A percentile compares a stretch with the other conserved stretches of the same genome.
These are phyloP conservation scores for Debaryomyces udenii DNA, from an alignment of 1,139 yeast genomes.

Conservation along the genomic window DNA sequence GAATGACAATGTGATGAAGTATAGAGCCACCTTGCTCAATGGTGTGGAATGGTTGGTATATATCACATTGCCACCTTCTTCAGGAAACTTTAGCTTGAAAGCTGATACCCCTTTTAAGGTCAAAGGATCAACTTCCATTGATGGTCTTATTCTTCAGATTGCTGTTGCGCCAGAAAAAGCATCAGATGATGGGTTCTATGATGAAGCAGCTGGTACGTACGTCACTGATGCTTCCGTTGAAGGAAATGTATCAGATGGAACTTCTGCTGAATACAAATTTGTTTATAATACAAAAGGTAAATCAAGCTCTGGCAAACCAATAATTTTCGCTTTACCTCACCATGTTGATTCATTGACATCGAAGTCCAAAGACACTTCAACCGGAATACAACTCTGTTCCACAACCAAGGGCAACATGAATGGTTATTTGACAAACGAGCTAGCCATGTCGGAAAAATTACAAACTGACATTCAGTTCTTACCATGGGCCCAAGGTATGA, in stretches of 20 bases:
- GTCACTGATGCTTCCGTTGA: slow-evolving; percentile 36
- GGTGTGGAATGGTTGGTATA: slow-evolving; percentile 60
- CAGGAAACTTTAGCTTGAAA: slow-evolving; percentile 36
- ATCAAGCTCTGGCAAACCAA: slow-evolving; percentile 53
- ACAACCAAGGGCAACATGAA: slow-evolving; percentile 70
- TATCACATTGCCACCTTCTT: slow-evolving; percentile 51
- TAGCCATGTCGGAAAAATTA: slow-evolving; percentile 55
- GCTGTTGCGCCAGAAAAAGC: slow-evolving; percentile 53
- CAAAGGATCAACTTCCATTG: slow-evolving; percentile 46
- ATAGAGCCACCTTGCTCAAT: slow-evolving; percentile 54
- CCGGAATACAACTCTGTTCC: slow-evolving; percentile 56
- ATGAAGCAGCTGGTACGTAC: slow-evolving; percentile 41
- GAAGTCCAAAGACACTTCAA: slow-evolving; percentile 35
- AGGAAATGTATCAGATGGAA: slow-evolving; percentile 32
- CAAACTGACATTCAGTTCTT: slow-evolving; percentile 55
- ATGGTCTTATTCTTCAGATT: slow-evolving; percentile 62
- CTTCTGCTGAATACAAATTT: slow-evolving; percentile 54
- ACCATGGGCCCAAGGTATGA: slow-evolving; percentile 54
- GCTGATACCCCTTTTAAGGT: slow-evolving; percentile 41
- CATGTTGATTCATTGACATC: slow-evolving; percentile 57
- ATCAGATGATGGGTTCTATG: slow-evolving; percentile 32
- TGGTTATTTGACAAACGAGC: slow-evolving; percentile 55
- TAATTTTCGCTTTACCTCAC: slow-evolving; percentile 74
- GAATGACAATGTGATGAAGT: slow-evolving; percentile 50
- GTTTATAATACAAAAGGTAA: slow-evolving; percentile 55